Evolutionary conservation across 352 stramenopile genomes (phyloP), one percentile per base, ranked within the genome.

Genomic region (Pythium pyrilobum): DNA sequence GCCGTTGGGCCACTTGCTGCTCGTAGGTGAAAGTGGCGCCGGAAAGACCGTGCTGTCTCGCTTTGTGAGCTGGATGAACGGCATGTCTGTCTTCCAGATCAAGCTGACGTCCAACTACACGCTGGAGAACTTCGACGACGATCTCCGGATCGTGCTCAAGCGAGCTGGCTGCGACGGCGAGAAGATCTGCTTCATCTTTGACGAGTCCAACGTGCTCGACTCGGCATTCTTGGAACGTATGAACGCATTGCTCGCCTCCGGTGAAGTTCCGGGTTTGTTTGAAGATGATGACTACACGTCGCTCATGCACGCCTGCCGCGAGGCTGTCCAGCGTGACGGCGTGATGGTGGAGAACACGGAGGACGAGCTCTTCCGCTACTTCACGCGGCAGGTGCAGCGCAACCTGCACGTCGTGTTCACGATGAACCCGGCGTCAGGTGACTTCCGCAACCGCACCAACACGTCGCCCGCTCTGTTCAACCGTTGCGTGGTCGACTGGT

Each of bases 31-130:
- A 70, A 98, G 90, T 40, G 98, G 97, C 21, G 96, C 96, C 12
- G 98, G 98, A 46, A 99, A 99, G 73, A 99, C 97, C 24, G 96
- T 99, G 29, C 72, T 99, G 3, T 98, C 94, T 20, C 96, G 97
- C 37, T 99, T 99, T 70, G 97, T 99, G 41, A 98, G 95, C 38
- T 99, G 98, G 98, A 99, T 99, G 96, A 99, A 99, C 56, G 97
- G 97, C 20, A 96, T 99, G 57, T 96, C 85, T 18, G 97, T 99
- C n/a, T 99, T 99, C 74, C 96, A 99, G 69, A 99, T 99, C 74
- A 99, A 99, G 64, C 82, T 98, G 3, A 98, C 97, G 46, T 98
- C 95, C 13, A 94, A 97, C 41, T 99, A 99, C 76, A 97, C 88
- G 10, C 80, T 99, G 13, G 96, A 98, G 23, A 97, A 99, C 70